Evolutionary conservation across 2,329 filamentous ascomycete species (phyloP), one percentile per base, ranked within the genome.

Genomic region (Colletotrichum salicis): DNA sequence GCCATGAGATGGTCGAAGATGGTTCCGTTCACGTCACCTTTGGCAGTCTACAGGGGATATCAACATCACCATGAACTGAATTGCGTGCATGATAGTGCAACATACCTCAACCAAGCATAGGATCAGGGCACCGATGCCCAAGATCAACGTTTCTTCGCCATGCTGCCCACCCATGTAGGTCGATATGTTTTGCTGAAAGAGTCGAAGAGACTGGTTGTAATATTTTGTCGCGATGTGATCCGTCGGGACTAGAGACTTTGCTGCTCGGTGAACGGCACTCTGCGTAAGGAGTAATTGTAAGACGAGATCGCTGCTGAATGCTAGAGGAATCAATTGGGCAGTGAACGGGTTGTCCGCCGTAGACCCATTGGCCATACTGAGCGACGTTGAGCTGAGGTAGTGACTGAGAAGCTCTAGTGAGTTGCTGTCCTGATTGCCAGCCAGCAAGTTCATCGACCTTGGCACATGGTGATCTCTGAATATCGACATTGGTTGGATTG

Each of bases 281-380:
- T 86, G 85, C 0, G 85, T 83, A 7, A 86, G 80, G 22, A 86
- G 81, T 3, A 86, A 81, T 54, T 86, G 84, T 4, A 86, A 64
- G 2, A 86, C 79, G 0, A 86, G 79, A 3, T 84, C 81, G 59
- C 83, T 84, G 41, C 81, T 82, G 48, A 86, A 86, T 3, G 84
- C 83, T 2, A 86, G 71, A 0, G 84, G 84, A 5, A 86, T 80
- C 29, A 86, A 79, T 63, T 86, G 83, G 31, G 82, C 81, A 22
- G 86, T 76, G 61, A 86, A 85, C 0, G 84, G 85, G 55, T 86
- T 86, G 54, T 84, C 77, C 1, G 81, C 79, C 0, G 84, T 85
- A 1, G 84, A 84, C 0, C 83, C 84, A 65, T 86, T 86, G 37
- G 82, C 84, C 84, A 86, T 86, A 62, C 83, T 85, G 55, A 82